These are phyloP conservation scores for Colletotrichum noveboracense DNA, from an alignment of 2,329 filamentous ascomycete species.

Conservation along the genomic window DNA sequence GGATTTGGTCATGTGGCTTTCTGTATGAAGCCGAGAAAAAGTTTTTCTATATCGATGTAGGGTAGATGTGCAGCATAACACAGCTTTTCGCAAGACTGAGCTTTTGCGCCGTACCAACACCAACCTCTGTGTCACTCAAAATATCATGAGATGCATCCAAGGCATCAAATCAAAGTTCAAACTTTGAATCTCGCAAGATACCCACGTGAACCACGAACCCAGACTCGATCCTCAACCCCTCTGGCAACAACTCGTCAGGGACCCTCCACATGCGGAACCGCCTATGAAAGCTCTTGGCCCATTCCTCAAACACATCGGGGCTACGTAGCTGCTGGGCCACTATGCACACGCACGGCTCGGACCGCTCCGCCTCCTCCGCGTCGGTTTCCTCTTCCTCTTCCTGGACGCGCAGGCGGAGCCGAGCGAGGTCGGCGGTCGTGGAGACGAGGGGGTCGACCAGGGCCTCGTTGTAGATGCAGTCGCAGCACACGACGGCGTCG, in stretches of 20 bases:
- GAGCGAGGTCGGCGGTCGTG: constrained; percentile 78
- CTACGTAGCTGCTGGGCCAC: constrained; percentile 90
- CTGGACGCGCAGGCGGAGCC: constrained; percentile 47
- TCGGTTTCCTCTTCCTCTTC: constrained; percentile 12
- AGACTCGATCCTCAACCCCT: constrained; percentile 63
- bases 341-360: constrained; percentile 70
- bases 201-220: constrained; percentile 88
- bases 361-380: constrained; percentile 15
- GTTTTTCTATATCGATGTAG: not conserved
- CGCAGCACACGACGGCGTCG: constrained; percentile 81
- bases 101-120: not conserved
- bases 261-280: constrained; percentile 80
- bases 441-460: constrained; percentile 83
- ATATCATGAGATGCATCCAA: not conserved
- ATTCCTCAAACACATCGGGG: constrained; percentile 82
- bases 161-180: not conserved
- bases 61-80: not conserved
- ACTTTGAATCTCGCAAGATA: constrained; percentile 50
- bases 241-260: constrained; percentile 65
- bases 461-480: constrained; percentile 94
- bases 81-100: not conserved
- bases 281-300: constrained; percentile 72
- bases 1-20: constrained; percentile 4
- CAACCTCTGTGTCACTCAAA: not conserved
- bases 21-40: not conserved